Evolutionary conservation across 345 rosid species (phyloP).

Genomic region (Salix dunnii): DNA sequence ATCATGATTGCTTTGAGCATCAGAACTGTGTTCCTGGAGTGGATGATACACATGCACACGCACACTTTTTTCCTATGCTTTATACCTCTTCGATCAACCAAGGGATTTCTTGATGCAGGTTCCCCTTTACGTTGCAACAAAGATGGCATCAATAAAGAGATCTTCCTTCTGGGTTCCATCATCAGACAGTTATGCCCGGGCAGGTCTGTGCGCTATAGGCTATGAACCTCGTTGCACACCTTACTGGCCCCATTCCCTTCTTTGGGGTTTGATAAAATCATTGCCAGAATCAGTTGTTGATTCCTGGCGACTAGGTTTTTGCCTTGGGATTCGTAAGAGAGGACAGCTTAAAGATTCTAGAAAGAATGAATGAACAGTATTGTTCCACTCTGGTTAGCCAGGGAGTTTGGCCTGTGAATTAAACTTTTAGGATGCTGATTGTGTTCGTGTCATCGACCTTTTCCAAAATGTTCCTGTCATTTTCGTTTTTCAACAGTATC

Average conservation of each 20-base stretch:
- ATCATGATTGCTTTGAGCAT: not conserved
- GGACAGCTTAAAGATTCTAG: slow-evolving; percentile 67
- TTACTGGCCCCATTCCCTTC: slow-evolving; percentile 73
- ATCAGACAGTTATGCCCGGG: slow-evolving; percentile 58
- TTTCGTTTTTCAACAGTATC: not conserved
- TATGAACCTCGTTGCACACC: slow-evolving; percentile 74
- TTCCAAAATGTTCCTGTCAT: not conserved
- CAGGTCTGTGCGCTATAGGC: slow-evolving; percentile 61
- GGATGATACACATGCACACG: not conserved
- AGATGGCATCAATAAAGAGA: slow-evolving; percentile 68
- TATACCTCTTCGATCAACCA: not conserved
- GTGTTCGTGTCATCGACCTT: not conserved
- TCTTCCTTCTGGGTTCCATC: slow-evolving; percentile 80
- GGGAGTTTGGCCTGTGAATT: slow-evolving; percentile 1
- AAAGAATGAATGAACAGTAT: slow-evolving; percentile 45
- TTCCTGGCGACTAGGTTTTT: slow-evolving; percentile 43
- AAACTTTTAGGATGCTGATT: not conserved
- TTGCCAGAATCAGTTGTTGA: slow-evolving; percentile 54
- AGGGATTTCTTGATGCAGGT: slow-evolving; percentile 38
- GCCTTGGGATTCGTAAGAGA: slow-evolving; percentile 54
- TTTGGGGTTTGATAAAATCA: slow-evolving; percentile 47
- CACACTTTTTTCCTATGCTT: not conserved
- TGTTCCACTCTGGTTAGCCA: not conserved
- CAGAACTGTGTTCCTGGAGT: not conserved
- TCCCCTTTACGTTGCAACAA: slow-evolving; percentile 79